Evolutionary conservation across 179 eudicot species (phyloP).

Genomic region (Carnegiea gigantea): DNA sequence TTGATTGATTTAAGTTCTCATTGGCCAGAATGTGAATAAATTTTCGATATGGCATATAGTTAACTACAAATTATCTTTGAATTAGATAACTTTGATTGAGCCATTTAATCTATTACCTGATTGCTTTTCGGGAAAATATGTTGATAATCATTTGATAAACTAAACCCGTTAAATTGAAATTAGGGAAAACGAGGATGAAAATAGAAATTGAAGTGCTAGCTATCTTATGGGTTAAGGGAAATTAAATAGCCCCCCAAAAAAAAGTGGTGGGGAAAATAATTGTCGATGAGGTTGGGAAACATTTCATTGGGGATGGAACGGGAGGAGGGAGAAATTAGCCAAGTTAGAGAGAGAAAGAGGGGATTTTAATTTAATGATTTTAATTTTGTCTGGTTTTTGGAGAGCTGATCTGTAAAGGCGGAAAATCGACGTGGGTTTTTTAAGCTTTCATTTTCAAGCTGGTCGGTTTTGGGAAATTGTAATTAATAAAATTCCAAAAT

Average conservation of each 20-base stretch:
- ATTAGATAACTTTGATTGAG: too few relatives aligned
- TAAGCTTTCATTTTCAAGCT: conserved; percentile 11
- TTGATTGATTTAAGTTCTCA: too few relatives aligned
- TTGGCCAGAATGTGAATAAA: too few relatives aligned
- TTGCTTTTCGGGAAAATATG: too few relatives aligned
- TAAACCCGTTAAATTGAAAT: neutral
- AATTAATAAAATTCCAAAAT: neutral
- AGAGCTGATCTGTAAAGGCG: conserved; percentile 31
- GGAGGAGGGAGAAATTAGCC: neutral
- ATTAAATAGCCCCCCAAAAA: too few relatives aligned
- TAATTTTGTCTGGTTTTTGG: conserved; percentile 20
- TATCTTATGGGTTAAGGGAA: conserved; percentile 32
- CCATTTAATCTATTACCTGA: too few relatives aligned
- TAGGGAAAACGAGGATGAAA: neutral
- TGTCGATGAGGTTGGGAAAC: conserved; percentile 3
- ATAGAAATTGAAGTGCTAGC: neutral
- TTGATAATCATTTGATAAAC: too few relatives aligned
- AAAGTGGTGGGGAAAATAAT: neutral
- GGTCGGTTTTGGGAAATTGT: neutral
- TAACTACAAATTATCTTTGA: too few relatives aligned
- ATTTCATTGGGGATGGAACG: conserved; percentile 2
- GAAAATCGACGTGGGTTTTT: conserved; percentile 29
- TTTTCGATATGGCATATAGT: too few relatives aligned
- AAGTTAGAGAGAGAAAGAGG: neutral
- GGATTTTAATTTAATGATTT: neutral